These are phyloP conservation scores for Jatropha multifida DNA, from an alignment of 441 rosid genomes.

Conservation along the genomic window DNA sequence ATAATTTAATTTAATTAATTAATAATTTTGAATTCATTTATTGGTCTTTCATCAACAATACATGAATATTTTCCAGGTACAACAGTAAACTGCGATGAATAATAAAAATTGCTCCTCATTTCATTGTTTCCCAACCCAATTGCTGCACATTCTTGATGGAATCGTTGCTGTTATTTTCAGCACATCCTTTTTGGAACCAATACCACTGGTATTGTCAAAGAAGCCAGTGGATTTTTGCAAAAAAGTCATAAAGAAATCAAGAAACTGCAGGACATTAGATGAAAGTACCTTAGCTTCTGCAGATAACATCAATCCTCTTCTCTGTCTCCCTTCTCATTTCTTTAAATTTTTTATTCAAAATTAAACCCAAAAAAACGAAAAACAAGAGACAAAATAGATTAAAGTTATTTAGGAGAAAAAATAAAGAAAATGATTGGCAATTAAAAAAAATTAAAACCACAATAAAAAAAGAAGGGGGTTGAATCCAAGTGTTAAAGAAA, in stretches of 20 bases:
- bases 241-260: conserved; percentile 28
- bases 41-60: no score
- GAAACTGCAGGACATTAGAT: conserved; percentile 30
- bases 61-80: no score
- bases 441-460: conserved; percentile 22
- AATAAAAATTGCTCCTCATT: no score
- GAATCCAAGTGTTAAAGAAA: no score
- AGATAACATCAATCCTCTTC: conserved; percentile 9
- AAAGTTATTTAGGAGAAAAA: conserved; percentile 16
- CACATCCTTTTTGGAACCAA: no score
- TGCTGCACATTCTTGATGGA: no score
- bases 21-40: no score
- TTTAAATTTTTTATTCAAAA: not conserved
- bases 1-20: no score
- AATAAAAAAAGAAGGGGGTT: no score
- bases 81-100: no score
- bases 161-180: no score
- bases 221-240: conserved; percentile 13
- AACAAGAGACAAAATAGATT: conserved; percentile 27
- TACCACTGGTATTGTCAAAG: not conserved
- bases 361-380: not conserved
- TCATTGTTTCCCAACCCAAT: no score
- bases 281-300: conserved; percentile 36
- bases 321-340: conserved; percentile 12
- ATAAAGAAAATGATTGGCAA: conserved; percentile 42